Evolutionary conservation across 2,329 filamentous ascomycete species (phyloP).

Genomic region (Cercospora beticola): DNA sequence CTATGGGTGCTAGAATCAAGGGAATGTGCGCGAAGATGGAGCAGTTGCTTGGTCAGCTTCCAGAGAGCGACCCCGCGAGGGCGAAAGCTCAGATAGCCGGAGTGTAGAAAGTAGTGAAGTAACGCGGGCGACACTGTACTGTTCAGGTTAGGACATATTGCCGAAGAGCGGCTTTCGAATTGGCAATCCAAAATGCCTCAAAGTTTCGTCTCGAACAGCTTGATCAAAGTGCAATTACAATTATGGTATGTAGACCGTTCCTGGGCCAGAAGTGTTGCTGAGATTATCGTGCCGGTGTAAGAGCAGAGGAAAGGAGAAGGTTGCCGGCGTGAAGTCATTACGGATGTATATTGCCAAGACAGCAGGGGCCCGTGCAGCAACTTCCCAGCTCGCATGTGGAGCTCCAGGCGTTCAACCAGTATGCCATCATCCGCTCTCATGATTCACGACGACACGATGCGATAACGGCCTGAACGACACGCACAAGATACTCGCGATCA

Average conservation of each 20-base stretch:
- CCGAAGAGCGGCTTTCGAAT: not conserved
- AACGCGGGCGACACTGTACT: not conserved
- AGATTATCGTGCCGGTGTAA: not conserved
- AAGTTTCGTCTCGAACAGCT: not conserved
- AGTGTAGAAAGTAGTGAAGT: not conserved
- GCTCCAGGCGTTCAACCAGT: not conserved
- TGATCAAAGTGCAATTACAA: not conserved
- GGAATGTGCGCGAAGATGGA: not conserved
- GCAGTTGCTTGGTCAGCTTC: not conserved
- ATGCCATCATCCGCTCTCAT: not conserved
- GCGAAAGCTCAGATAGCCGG: not conserved
- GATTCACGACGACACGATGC: constrained; percentile 12
- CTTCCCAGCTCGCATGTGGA: not conserved
- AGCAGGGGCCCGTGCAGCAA: not conserved
- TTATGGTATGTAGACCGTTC: not conserved
- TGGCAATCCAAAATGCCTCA: not conserved
- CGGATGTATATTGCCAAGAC: not conserved
- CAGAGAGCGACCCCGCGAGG: not conserved
- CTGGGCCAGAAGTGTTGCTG: not conserved
- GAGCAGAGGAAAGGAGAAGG: not conserved
- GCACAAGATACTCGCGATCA: not conserved
- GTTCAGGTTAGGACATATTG: not conserved
- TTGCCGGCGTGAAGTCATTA: not conserved
- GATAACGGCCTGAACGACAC: not conserved
- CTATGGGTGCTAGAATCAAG: not conserved